Evolutionary conservation across 2,329 filamentous ascomycete genomes (phyloP), one percentile per base, ranked within the genome.

Genomic region (Fusarium equiseti): DNA sequence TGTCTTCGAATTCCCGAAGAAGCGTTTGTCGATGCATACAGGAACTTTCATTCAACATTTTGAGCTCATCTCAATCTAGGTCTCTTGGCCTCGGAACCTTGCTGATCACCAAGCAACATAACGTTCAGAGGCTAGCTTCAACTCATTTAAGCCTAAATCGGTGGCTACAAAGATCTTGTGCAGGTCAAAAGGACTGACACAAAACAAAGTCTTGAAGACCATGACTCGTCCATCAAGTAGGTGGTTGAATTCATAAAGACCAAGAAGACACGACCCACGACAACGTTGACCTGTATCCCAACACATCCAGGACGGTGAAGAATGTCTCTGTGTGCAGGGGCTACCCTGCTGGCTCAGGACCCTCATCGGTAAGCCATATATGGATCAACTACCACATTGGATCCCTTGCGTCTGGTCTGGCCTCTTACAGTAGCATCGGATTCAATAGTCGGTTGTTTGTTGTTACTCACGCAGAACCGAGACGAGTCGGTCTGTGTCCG

Each of bases 361-460:
- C 60, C 57, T 70, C 61, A 75, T 64, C 65, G 66, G 54, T 71
- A 51, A 59, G 63, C 60, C 63, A 72, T 65, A 72, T 65, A 70
- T 74, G 70, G 66, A 61, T 66, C 61, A 71, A 72, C 65, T 73
- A 61, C 73, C 73, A 71, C 53, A 69, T 75, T 66, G 35, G 71
- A 72, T 73, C 50, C 63, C 67, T 65, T 75, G 63, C 70, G 66
- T 70, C 49, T 64, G 59, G 50, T 38, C 35, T 38, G 35, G 35
- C 18, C 48, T 44, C 55, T 49, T 57, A 52, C 53, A 63, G 31
- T 44, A 44, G 46, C 8, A 60, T 54, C 13, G 26, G 61, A 52
- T 52, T 55, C 38, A 48, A 59, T 50, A 44, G 13, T 43, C 35
- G 45, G 31, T 40, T 48, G 50, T 35, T 35, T 57, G 32, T 49